A percentile compares a stretch with the other conserved stretches of the same genome.
Conservation (phyloP, 2,329 filamentous ascomycete species). For the Aschersonia sp. region DNA sequence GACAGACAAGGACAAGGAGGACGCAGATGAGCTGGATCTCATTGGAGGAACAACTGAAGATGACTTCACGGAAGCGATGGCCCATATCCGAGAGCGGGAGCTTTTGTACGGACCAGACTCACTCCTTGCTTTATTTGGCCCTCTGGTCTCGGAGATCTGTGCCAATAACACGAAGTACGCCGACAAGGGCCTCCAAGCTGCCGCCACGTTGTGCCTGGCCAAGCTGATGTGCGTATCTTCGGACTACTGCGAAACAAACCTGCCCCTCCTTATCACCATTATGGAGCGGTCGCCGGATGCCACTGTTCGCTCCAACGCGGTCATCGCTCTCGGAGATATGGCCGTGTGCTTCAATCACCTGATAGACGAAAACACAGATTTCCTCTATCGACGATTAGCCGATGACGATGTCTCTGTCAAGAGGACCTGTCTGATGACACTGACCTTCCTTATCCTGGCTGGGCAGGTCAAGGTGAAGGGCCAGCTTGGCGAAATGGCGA, state of each 20-base stretch:
- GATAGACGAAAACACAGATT: slow-evolving; percentile 98
- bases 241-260: slow-evolving; percentile 88
- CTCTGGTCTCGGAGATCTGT: slow-evolving; percentile 84
- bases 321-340: slow-evolving; percentile 96
- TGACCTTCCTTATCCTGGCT: slow-evolving; percentile 92
- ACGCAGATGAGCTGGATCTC: slow-evolving; percentile 81
- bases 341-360: slow-evolving; percentile 98
- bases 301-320: slow-evolving; percentile 87
- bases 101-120: slow-evolving; percentile 71
- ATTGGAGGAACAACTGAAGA: slow-evolving; percentile 94
- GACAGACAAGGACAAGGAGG: slow-evolving; percentile 36
- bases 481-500: slow-evolving; percentile 96
- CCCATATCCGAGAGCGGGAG: slow-evolving; percentile 71
- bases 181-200: slow-evolving; percentile 79
- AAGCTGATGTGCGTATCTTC: slow-evolving; percentile 98
- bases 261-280: slow-evolving; percentile 90
- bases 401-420: slow-evolving; percentile 84
- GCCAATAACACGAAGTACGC: slow-evolving; percentile 86
- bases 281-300: slow-evolving; percentile 89
- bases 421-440: slow-evolving; percentile 92
- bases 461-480: slow-evolving; percentile 99
- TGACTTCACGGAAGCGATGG: slow-evolving; percentile 78
- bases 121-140: slow-evolving; percentile 79
- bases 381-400: slow-evolving; percentile 84
- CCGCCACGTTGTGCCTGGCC: slow-evolving; percentile 84